These are phyloP conservation scores for Globisporangium heterothallicum DNA, from an alignment of 352 stramenopile genomes.

Conservation along the genomic window DNA sequence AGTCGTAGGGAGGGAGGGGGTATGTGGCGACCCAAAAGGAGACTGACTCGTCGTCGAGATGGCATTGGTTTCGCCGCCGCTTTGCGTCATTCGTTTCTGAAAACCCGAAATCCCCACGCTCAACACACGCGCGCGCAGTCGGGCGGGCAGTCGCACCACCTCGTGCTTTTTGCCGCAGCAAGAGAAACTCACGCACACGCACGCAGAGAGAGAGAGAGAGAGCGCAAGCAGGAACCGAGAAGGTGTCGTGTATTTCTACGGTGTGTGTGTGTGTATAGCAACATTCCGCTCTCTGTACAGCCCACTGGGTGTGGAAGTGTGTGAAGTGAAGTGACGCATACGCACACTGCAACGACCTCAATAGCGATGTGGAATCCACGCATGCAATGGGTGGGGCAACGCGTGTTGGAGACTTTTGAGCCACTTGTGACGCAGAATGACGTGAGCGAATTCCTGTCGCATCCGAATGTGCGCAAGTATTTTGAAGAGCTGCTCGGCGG, in stretches of 20 bases:
- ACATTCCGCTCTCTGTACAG: background rate
- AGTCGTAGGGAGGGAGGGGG: background rate
- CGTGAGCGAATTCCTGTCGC: conserved; percentile 59
- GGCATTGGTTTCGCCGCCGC: conserved; percentile 3
- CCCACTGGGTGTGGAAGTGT: background rate
- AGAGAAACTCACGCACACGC: background rate
- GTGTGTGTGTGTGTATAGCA: too few relatives aligned
- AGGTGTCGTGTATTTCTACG: background rate
- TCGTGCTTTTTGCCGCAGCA: conserved; percentile 1
- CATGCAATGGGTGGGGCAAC: conserved; percentile 79
- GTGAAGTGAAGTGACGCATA: background rate
- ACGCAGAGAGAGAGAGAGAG: background rate
- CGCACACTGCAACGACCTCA: background rate
- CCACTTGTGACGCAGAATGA: conserved; percentile 43
- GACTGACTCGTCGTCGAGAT: too few relatives aligned
- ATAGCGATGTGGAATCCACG: conserved; percentile 61
- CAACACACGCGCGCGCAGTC: background rate
- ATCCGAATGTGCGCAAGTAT: conserved; percentile 42
- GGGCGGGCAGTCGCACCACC: background rate
- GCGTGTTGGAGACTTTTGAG: conserved; percentile 79
- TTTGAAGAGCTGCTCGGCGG: conserved; percentile 74
- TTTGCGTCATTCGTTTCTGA: conserved; percentile 2
- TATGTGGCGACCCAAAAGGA: background rate
- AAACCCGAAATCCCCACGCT: conserved; percentile 5
- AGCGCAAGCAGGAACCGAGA: background rate